Evolutionary conservation across 306 rosid genomes (phyloP), one percentile per base, ranked within the genome.

Genomic region (Cyclanthera cordifolia): DNA sequence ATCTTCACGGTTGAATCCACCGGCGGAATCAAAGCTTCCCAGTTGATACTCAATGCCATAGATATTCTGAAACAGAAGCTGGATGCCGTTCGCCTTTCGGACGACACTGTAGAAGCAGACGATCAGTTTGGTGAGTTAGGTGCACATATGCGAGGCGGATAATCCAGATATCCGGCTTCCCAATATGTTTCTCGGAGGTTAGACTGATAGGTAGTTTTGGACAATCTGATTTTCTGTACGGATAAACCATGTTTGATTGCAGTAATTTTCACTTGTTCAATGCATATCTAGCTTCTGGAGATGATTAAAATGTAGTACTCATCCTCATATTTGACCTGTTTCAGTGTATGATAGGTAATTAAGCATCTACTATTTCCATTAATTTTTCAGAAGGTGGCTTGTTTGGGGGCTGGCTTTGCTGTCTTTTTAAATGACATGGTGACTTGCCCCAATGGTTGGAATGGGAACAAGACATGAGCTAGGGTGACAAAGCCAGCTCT

Each of bases 51-150:
- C 23, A 90, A 94, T 81, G 97, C 97, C 81, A 90, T 94, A 15
- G 99, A 94, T 76, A 74, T 94, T 68, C 90, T 94, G 72, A 94
- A 88, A 81, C 95, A 85, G 72, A 94, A 94, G 81, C 79, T 94
- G 54, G 99, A 90, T 64, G 99, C 96, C 7, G 95, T 93, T 48
- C 90, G 97, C 77, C 86, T 87, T 17, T 90, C 99, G 4, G 97
- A 90, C 25, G 97, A 93, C 71, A 93, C 96, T 0, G 95, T 88
- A 12, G 97, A 90, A 76, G 95, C 97, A 1, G 95, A 86, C 66
- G 99, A 93, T 71, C 99, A 90, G 54, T 93, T 93, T 77, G 99
- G 99, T 13, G 99, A 93, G 81, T 80, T 93, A 9, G 95, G 96
- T 74, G 96, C 99, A 13, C 99, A 90, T 76, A 75, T 93, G 96